phyloP scores from a whole-genome alignment of 768 basidiomycete species.

The Crucibulum laeve region DNA sequence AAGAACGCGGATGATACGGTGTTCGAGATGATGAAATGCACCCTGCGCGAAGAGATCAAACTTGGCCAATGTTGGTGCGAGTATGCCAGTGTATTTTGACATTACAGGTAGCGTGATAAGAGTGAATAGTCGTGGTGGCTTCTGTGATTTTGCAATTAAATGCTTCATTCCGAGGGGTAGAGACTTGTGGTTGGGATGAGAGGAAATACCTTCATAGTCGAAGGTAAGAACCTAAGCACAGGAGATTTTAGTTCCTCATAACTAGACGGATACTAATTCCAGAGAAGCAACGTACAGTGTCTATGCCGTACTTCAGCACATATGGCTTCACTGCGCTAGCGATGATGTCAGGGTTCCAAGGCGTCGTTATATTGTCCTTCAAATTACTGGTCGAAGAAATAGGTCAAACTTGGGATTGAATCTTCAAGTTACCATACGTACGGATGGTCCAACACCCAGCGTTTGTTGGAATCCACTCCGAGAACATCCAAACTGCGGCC shows the following conservation, averaged over 20 bases:
- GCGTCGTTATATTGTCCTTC: conserved; percentile 66
- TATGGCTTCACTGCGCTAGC: conserved; percentile 56
- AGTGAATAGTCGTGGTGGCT: conserved; percentile 43
- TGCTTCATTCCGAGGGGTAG: conserved; percentile 52
- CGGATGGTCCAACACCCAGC: conserved; percentile 69
- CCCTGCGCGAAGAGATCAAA: conserved; percentile 28
- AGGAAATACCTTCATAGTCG: conserved; percentile 71
- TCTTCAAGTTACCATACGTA: conserved; percentile 30
- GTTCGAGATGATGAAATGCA: conserved; percentile 19
- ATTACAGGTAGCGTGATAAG: conserved; percentile 54
- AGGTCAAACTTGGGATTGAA: not conserved
- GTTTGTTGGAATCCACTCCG: conserved; percentile 50
- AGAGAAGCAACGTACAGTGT: conserved; percentile 42
- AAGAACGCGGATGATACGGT: conserved; percentile 10
- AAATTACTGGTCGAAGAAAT: conserved; percentile 37
- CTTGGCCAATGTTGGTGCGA: conserved; percentile 50
- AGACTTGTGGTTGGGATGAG: conserved; percentile 83
- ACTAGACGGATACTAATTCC: not conserved
- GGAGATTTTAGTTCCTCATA: conserved; percentile 2
- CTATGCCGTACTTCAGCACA: conserved; percentile 53
- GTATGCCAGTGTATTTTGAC: conserved; percentile 58
- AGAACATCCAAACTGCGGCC: conserved; percentile 60
- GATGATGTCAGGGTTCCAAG: conserved; percentile 62
- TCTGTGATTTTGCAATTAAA: conserved; percentile 25
- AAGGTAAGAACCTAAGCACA: conserved; percentile 78